These are phyloP conservation scores for Colletotrichum sp. DNA, from an alignment of 2,329 filamentous ascomycete genomes.

Conservation along the genomic window DNA sequence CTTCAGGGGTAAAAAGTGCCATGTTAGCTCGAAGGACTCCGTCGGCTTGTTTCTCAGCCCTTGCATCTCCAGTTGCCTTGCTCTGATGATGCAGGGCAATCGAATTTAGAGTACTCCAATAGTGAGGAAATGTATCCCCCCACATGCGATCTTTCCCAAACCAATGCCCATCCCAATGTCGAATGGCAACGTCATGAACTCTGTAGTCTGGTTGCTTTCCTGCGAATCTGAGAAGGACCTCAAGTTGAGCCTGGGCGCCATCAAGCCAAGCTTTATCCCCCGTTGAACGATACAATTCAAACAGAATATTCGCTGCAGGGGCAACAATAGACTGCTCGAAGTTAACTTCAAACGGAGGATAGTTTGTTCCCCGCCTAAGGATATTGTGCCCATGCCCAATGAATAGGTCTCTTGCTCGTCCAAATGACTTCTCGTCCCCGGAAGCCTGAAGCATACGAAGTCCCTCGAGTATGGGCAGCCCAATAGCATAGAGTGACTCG, in stretches of 20 bases:
- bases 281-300: slow-evolving; percentile 51
- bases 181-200: slow-evolving; percentile 14
- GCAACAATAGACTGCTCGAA: slow-evolving; percentile 20
- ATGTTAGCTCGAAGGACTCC: slow-evolving; percentile 6
- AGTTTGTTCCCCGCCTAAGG: neutral
- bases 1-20: slow-evolving; percentile 8
- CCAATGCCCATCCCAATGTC: slow-evolving; percentile 20
- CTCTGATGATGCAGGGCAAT: slow-evolving; percentile 12
- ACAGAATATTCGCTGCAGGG: slow-evolving; percentile 33
- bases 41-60: neutral
- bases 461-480: slow-evolving; percentile 8
- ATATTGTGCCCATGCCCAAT: neutral
- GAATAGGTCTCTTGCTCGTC: neutral
- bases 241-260: neutral
- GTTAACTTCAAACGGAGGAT: slow-evolving; percentile 18
- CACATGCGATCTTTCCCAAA: slow-evolving; percentile 19
- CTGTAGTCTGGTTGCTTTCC: slow-evolving; percentile 19
- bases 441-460: neutral
- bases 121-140: slow-evolving; percentile 19
- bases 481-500: slow-evolving; percentile 10
- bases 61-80: neutral
- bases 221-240: slow-evolving; percentile 9
- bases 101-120: slow-evolving; percentile 18
- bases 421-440: neutral
- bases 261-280: slow-evolving; percentile 41